Evolutionary conservation across 1,139 yeast genomes (phyloP).

Genomic region (Kluyveromyces sp.): DNA sequence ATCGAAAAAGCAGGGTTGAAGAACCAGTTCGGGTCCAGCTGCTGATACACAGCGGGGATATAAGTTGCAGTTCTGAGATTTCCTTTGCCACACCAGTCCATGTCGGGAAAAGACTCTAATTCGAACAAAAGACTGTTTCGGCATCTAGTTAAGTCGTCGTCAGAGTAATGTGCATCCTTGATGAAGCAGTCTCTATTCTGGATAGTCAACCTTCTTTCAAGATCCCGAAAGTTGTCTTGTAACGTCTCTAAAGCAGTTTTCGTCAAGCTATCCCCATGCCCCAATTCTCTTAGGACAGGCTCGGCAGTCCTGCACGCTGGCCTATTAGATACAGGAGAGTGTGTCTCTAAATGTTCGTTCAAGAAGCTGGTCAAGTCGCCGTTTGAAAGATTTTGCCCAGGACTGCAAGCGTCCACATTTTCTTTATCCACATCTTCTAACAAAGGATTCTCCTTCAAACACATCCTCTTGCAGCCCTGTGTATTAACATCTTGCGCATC

Average conservation of each 20-base stretch:
- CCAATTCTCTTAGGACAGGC: neutral
- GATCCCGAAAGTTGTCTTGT: conserved; percentile 8
- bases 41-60: conserved; percentile 20
- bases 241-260: conserved; percentile 1
- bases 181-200: conserved; percentile 12
- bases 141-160: conserved; percentile 7
- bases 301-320: neutral
- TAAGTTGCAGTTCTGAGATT: conserved; percentile 27
- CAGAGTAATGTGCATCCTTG: conserved; percentile 7
- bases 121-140: conserved; percentile 24
- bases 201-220: conserved; percentile 4
- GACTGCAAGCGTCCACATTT: neutral
- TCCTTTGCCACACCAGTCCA: conserved; percentile 9
- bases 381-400: neutral
- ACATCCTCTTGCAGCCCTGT: conserved; percentile 2
- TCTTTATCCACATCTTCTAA: conserved; percentile 2
- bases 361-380: conserved; percentile 3
- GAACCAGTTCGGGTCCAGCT: conserved; percentile 20
- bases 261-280: neutral
- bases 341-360: conserved; percentile 4
- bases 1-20: neutral
- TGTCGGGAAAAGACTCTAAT: conserved; percentile 22
- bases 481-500: conserved; percentile 5
- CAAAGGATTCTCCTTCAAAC: conserved; percentile 1
- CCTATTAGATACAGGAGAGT: neutral